Base-by-base conservation (phyloP, 2,329 filamentous ascomycete genomes). In the Fusarium dimerum region DNA sequence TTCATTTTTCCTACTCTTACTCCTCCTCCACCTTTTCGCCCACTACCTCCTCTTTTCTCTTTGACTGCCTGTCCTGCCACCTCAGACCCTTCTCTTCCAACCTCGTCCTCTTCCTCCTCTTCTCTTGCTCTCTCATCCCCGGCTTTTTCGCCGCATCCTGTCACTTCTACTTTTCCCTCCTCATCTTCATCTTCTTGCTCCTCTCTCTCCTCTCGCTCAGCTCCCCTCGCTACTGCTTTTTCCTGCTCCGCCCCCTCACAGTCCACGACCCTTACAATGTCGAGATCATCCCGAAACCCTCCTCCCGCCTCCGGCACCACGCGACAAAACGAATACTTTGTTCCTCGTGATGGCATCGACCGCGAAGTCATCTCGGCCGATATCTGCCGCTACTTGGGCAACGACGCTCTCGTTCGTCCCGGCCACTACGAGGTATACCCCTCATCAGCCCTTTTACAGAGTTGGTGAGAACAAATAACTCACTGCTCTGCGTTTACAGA, bases 351-450 rank as follows among this genome's bases (percentile, higher is more conserved):
- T 72, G 88, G 89, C 68, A 92, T 92, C 72, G 88, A 89, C 71
- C 85, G 88, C 65, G 88, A 92, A 73, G 89, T 92, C 66, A 91
- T 92, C 73, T 90, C 89, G 58, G 86, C 88, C 69, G 89, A 92
- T 71, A 90, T 92, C 61, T 92, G 89, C 77, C 87, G 88, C 68
- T 92, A 91, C 71, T 81, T 92, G 63, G 89, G 89, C 67, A 90
- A 90, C 71, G 89, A 92, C 78, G 89, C 89, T 62, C 81, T 90
- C 66, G 88, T 90, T 68, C 86, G 86, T 67, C 88, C 88, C 54
- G 87, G 86, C 66, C 84, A 82, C 64, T 87, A 89, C 73, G 84
- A 89, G 81, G 87, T 90, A 81, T 65, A 63, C 46, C n/a, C n/a
- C n/a, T n/a, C n/a, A n/a, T n/a, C 43, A 30, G 52, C 38, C 45